Base-by-base conservation (phyloP, 2,329 filamentous ascomycete genomes). In the Pestalotiopsis sp. region DNA sequence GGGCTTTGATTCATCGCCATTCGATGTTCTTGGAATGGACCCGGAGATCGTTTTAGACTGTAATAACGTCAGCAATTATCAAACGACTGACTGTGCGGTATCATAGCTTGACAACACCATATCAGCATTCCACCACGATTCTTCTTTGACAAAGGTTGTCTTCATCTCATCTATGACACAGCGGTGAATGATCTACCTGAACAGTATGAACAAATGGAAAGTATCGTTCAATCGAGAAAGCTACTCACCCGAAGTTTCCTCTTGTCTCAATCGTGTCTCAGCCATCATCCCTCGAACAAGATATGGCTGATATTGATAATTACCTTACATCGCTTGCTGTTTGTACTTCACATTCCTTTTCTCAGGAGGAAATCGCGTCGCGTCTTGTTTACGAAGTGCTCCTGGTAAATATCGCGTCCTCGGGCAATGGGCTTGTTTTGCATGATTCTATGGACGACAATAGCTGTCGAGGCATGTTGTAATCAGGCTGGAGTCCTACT, bases 11-110 rank as follows among this genome's bases (percentile, higher is more conserved):
- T 59, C 64, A 71, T 70, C 61, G 45, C 63, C 67, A 67, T 65
- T 27, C 45, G 55, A 68, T 69, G 58, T 61, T 66, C 61, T 66
- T 72, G 73, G 73, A 74, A 75, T 74, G 74, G 59, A 6, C 41
- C 12, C 4, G 67, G 65, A 68, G 66, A 71, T 68, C 68, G 27
- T 61, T 38, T 55, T 65, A 58, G 64, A 9, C 17, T 52, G 45
- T n/a, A 52, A 52, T 52, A 52, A n/a, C n/a, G 45, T 52, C 6
- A 52, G 45, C 45, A 52, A 52, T n/a, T 9, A 3, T 9, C 12
- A 1, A 45, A 45, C 7, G 31, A 27, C 27, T 4, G 27, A 27
- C 27, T 4, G 27, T 4, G 27, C 27, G 27, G 4, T 27, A 27
- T 27, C 27, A 27, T 4, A 27, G 27, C 4, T 27, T 4, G 27